phyloP scores from a whole-genome alignment of 805 yeast species.

The Candida arabinofermentans region DNA sequence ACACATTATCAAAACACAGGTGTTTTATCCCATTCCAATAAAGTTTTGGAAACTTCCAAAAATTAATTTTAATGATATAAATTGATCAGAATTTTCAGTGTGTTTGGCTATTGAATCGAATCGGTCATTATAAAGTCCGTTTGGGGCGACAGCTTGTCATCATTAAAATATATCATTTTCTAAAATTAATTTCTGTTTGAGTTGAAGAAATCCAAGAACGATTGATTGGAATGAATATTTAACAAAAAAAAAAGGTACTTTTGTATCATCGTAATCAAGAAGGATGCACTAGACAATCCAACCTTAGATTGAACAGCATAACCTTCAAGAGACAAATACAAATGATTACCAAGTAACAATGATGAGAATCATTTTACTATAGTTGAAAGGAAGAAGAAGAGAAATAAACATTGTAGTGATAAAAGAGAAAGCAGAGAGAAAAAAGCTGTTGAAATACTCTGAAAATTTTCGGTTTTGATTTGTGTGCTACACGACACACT shows the following conservation, averaged over 20 bases:
- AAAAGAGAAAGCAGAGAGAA: too few species aligned
- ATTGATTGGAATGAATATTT: neutral
- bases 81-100: constrained; percentile 60
- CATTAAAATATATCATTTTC: constrained; percentile 27
- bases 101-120: constrained; percentile 60
- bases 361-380: too few species aligned
- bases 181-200: neutral
- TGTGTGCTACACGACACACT: too few species aligned
- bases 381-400: too few species aligned
- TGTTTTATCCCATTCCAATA: neutral
- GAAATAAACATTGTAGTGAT: too few species aligned
- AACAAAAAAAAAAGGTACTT: neutral
- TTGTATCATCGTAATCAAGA: neutral
- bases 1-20: neutral
- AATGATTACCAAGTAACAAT: neutral
- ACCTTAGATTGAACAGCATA: neutral
- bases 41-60: neutral
- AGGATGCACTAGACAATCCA: neutral
- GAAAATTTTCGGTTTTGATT: too few species aligned
- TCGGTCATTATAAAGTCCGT: constrained; percentile 63
- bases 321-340: neutral
- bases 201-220: too few species aligned
- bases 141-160: constrained; percentile 77
- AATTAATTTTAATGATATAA: constrained; percentile 1
- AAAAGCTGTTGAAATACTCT: too few species aligned